phyloP scores from a whole-genome alignment of 2,329 filamentous ascomycete species.

The Colletotrichum salicis region DNA sequence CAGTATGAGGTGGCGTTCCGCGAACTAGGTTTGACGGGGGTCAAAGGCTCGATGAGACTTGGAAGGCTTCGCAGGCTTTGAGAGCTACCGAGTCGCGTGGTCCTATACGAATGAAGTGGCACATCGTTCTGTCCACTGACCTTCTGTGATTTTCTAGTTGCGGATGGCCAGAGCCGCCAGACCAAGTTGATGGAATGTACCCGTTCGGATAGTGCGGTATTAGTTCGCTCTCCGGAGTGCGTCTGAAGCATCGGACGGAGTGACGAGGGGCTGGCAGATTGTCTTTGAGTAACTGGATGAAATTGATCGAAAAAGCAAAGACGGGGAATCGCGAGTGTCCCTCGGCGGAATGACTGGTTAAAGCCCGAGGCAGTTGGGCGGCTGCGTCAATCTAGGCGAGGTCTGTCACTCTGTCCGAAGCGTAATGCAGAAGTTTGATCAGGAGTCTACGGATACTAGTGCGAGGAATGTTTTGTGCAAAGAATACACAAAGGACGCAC shows the following conservation, averaged over 20 bases:
- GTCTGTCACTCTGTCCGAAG: background rate
- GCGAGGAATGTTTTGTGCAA: slow-evolving; percentile 14
- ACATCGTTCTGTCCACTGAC: background rate
- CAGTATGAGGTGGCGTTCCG: background rate
- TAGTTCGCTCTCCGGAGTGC: slow-evolving; percentile 5
- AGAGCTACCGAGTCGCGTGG: background rate
- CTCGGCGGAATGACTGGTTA: background rate
- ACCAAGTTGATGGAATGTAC: background rate
- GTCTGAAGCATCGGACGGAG: slow-evolving; percentile 5
- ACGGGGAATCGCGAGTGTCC: background rate
- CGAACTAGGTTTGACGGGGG: background rate
- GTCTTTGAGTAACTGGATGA: slow-evolving; percentile 7
- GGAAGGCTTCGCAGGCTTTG: background rate
- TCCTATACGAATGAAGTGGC: background rate
- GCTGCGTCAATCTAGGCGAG: background rate
- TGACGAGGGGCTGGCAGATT: background rate
- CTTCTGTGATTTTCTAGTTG: background rate
- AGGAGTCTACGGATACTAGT: background rate
- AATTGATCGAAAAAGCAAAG: slow-evolving; percentile 14
- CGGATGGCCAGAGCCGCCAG: slow-evolving; percentile 9
- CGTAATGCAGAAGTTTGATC: background rate
- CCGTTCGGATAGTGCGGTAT: background rate
- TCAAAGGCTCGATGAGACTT: background rate
- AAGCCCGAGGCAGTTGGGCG: background rate
- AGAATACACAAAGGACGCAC: background rate